phyloP scores from a whole-genome alignment of 768 basidiomycete genomes.

The Termitomyces sp. region DNA sequence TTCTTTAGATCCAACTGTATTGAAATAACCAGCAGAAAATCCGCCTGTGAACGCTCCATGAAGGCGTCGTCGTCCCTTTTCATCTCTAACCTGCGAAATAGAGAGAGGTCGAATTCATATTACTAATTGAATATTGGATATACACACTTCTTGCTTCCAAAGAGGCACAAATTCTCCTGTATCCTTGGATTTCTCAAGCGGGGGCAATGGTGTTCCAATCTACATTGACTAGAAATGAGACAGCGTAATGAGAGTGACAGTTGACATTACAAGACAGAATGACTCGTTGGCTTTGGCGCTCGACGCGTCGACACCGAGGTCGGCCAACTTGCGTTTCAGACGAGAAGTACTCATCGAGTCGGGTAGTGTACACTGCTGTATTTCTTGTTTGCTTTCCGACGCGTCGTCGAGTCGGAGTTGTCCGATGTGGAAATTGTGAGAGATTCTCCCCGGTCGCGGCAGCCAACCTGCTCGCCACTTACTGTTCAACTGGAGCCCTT shows the following conservation, averaged over 20 bases:
- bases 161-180: constrained; percentile 92
- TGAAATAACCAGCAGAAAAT: constrained; percentile 97
- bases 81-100: constrained; percentile 77
- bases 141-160: constrained; percentile 92
- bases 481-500: too few species aligned
- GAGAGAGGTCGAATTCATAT: neutral
- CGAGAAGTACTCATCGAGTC: constrained; percentile 12
- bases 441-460: too few species aligned
- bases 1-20: constrained; percentile 88
- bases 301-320: constrained; percentile 19
- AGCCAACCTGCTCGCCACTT: too few species aligned
- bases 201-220: constrained; percentile 94
- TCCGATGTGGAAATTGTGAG: too few species aligned
- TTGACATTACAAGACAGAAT: constrained; percentile 15
- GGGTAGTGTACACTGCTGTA: too few species aligned
- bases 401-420: too few species aligned
- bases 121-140: constrained; percentile 5
- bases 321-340: constrained; percentile 17
- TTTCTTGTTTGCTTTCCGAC: neutral
- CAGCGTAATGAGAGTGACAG: neutral
- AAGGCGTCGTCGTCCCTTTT: constrained; percentile 87
- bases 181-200: constrained; percentile 92
- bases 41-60: constrained; percentile 99
- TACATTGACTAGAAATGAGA: constrained; percentile 24
- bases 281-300: constrained; percentile 17